A percentile compares a stretch with the other conserved stretches of the same genome.
Conservation (phyloP, 2,329 filamentous ascomycete species). For the Trichoderma atroviride region DNA sequence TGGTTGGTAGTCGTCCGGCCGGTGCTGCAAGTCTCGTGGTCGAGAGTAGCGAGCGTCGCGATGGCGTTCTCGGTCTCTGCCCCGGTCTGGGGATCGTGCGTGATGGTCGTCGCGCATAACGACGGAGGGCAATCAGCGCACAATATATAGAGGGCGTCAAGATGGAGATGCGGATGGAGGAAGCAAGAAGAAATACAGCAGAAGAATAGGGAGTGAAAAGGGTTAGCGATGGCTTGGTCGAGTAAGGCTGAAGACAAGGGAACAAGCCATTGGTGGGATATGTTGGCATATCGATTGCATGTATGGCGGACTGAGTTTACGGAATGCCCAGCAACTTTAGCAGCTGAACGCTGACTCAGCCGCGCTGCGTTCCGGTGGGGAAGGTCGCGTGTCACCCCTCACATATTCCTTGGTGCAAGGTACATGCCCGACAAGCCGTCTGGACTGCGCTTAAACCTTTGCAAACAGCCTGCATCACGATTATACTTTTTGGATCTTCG, state of each 20-base stretch:
- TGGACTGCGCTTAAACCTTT: constrained; percentile 10
- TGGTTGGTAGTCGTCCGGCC: constrained; percentile 46
- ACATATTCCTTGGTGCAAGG: not conserved
- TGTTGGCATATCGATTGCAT: not conserved
- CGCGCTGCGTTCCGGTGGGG: not conserved
- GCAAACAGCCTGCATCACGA: not conserved
- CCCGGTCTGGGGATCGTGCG: constrained; percentile 38
- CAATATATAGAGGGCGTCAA: constrained; percentile 5
- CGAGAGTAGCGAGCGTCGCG: constrained; percentile 27
- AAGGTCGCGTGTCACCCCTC: not conserved
- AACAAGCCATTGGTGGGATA: not conserved
- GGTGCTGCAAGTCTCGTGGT: constrained; percentile 32
- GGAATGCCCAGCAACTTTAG: not conserved
- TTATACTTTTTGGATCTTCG: not conserved
- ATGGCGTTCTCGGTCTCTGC: constrained; percentile 30
- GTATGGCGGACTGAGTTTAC: not conserved
- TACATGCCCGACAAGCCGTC: not conserved
- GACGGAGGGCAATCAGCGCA: constrained; percentile 31
- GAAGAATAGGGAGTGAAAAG: not conserved
- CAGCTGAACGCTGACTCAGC: constrained; percentile 2
- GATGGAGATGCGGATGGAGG: not conserved
- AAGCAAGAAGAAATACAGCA: not conserved
- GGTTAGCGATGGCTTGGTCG: not conserved
- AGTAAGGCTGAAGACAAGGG: not conserved
- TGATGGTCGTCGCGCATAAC: constrained; percentile 51